phyloP scores from a whole-genome alignment of 768 basidiomycete species.

The Chlorophyllum brunneum region DNA sequence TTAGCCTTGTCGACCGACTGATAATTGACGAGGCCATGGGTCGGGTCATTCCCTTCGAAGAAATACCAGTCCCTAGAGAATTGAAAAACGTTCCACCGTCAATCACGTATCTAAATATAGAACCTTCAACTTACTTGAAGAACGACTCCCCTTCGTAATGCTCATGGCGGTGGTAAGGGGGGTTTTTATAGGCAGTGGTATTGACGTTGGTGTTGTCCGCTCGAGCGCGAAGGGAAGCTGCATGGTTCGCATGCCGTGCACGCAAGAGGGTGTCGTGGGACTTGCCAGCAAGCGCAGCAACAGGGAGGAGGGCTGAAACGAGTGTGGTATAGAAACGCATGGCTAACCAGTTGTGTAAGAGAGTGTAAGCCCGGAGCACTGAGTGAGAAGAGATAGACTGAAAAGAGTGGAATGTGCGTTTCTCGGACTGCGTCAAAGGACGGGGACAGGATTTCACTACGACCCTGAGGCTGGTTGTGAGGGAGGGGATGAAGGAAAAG shows the following conservation, averaged over 20 bases:
- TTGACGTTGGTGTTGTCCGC: background rate
- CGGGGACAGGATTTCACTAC: background rate
- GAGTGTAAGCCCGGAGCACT: background rate
- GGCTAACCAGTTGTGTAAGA: background rate
- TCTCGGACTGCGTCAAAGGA: background rate
- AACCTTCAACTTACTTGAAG: constrained; percentile 41
- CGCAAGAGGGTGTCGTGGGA: background rate
- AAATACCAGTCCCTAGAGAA: constrained; percentile 57
- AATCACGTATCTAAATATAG: background rate
- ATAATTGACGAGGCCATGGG: constrained; percentile 66
- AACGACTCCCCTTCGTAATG: constrained; percentile 49
- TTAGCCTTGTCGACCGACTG: constrained; percentile 43
- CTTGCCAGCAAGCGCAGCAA: constrained; percentile 8
- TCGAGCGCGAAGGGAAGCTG: background rate
- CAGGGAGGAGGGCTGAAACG: constrained; percentile 8
- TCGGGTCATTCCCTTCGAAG: constrained; percentile 60
- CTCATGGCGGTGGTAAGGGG: constrained; percentile 27
- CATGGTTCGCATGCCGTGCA: background rate
- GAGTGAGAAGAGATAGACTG: background rate
- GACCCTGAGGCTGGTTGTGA: background rate
- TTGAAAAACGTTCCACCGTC: background rate
- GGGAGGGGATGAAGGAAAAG: background rate
- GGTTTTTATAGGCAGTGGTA: background rate
- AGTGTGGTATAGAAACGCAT: constrained; percentile 8
- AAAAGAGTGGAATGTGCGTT: background rate